Conservation (phyloP, 257 asterid genomes). For the Verbena officinalis region DNA sequence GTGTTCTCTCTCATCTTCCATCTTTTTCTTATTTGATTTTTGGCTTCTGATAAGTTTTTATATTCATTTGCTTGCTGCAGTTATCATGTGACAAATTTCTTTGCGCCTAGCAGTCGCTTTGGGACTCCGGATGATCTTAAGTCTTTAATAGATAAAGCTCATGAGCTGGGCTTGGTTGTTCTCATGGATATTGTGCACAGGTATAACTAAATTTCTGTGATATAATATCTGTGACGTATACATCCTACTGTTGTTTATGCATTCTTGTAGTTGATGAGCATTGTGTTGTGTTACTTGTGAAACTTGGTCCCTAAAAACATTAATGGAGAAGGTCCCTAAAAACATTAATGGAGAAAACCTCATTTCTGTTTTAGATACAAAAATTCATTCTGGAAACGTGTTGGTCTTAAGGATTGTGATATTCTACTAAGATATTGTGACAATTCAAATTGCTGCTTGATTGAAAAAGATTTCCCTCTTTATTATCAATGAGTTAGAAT, state of each 20-base stretch:
- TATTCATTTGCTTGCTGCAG: constrained; percentile 46
- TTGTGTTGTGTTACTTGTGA: too few species aligned
- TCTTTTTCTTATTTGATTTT: background rate
- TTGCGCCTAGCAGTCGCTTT: constrained; percentile 99
- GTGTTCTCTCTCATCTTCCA: constrained; percentile 1
- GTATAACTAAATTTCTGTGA: constrained; percentile 40
- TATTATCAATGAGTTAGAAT: background rate
- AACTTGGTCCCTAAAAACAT: too few species aligned
- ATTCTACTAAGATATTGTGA: too few species aligned
- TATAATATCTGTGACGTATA: constrained; percentile 23
- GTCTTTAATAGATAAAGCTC: constrained; percentile 96
- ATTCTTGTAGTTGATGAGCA: constrained; percentile 7
- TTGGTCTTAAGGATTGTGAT: too few species aligned
- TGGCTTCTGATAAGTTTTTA: constrained; percentile 32
- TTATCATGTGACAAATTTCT: constrained; percentile 97
- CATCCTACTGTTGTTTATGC: constrained; percentile 12
- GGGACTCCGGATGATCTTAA: constrained; percentile 98
- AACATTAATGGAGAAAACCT: background rate
- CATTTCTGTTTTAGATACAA: constrained; percentile 8
- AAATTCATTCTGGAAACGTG: background rate
- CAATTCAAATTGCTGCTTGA: constrained; percentile 14
- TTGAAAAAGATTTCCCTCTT: background rate
- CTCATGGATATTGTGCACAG: constrained; percentile 99
- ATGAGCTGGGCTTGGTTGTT: constrained; percentile 89
- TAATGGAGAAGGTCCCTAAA: too few species aligned